phyloP scores from a whole-genome alignment of 805 yeast genomes.

The Komagataella populi region DNA sequence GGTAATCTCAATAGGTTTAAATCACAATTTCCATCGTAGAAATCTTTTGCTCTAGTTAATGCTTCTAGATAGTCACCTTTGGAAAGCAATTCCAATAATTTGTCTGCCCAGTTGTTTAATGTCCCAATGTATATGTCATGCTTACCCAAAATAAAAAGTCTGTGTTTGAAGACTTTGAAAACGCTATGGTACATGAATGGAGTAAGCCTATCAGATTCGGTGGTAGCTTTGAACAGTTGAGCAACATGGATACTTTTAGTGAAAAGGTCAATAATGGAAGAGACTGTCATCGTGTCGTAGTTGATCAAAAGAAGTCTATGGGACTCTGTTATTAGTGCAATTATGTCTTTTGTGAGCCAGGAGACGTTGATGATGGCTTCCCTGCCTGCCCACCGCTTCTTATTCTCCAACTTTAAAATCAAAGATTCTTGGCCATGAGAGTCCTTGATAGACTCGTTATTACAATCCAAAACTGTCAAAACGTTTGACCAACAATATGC shows the following conservation, averaged over 20 bases:
- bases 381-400: constrained; percentile 27
- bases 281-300: constrained; percentile 21
- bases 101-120: constrained; percentile 59
- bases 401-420: constrained; percentile 21
- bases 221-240: not conserved
- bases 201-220: not conserved
- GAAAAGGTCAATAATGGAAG: constrained; percentile 22
- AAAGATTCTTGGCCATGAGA: constrained; percentile 11
- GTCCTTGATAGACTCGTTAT: constrained; percentile 16
- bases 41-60: constrained; percentile 36
- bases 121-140: constrained; percentile 44
- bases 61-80: constrained; percentile 40
- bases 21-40: constrained; percentile 35
- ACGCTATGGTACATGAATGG: constrained; percentile 10
- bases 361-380: constrained; percentile 39
- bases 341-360: constrained; percentile 36
- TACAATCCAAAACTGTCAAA: constrained; percentile 40
- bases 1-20: constrained; percentile 48
- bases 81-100: constrained; percentile 32
- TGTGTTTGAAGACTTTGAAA: constrained; percentile 25
- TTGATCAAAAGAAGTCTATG: constrained; percentile 30
- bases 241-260: constrained; percentile 20
- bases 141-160: constrained; percentile 38
- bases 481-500: constrained; percentile 62
- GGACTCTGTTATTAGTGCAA: constrained; percentile 28